Conservation (phyloP, 805 yeast genomes). For the Sugiyamaella lignohabitans region DNA sequence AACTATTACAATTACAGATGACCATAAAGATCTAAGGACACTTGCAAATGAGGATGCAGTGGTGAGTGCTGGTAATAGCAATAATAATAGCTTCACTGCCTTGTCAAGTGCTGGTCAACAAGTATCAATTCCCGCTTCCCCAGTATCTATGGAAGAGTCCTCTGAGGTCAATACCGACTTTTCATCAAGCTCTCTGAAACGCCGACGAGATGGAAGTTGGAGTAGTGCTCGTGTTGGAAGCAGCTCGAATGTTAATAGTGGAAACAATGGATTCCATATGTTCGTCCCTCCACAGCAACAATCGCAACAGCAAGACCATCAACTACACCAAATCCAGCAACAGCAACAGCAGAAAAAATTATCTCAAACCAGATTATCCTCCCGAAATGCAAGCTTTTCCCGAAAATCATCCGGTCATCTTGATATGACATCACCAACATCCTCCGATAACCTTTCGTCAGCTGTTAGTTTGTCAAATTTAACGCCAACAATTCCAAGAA, state of each 20-base stretch:
- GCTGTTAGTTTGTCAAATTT: background rate
- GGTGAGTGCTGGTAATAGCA: background rate
- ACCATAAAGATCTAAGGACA: conserved; percentile 52
- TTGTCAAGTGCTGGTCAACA: background rate
- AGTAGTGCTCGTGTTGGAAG: conserved; percentile 5
- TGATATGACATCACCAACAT: conserved; percentile 5
- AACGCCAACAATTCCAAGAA: background rate
- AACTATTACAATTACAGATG: conserved; percentile 86
- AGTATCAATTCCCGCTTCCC: conserved; percentile 22
- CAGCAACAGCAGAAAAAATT: background rate
- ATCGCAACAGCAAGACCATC: background rate
- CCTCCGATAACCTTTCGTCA: conserved; percentile 2
- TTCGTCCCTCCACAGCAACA: conserved; percentile 3
- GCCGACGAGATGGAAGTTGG: conserved; percentile 22
- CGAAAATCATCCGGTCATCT: background rate
- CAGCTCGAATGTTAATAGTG: background rate
- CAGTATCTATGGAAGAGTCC: conserved; percentile 33
- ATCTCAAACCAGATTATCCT: background rate
- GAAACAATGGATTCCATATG: background rate
- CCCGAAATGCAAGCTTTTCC: background rate
- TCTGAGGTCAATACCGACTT: conserved; percentile 17
- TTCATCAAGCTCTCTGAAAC: conserved; percentile 18
- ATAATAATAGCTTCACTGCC: background rate
- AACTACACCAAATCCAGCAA: background rate
- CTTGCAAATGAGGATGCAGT: background rate